These are phyloP conservation scores for Stagonosporopsis cucurbitacearum DNA, from an alignment of 2,329 filamentous ascomycete species.

Conservation along the genomic window DNA sequence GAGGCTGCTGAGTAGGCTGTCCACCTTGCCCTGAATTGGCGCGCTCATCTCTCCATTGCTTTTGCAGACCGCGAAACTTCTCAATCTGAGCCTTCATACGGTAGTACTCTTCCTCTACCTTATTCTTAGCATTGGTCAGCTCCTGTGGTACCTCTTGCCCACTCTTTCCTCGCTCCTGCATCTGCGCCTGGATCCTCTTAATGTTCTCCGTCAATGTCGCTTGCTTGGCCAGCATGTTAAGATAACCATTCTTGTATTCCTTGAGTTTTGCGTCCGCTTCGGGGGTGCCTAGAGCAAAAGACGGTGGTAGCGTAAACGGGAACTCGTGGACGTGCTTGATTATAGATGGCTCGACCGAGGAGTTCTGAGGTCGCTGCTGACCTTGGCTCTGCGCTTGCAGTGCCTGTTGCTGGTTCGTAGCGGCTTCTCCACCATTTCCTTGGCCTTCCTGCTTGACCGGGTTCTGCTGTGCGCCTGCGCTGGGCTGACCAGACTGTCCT, in stretches of 20 bases:
- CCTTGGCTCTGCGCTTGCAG: constrained; percentile 16
- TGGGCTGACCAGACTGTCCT: constrained; percentile 33
- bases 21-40: constrained; percentile 41
- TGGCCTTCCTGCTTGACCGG: constrained; percentile 30
- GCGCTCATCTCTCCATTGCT: constrained; percentile 44
- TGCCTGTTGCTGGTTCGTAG: constrained; percentile 13
- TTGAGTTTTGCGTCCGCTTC: constrained; percentile 46
- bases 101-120: constrained; percentile 40
- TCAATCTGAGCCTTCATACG: constrained; percentile 42
- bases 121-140: constrained; percentile 33
- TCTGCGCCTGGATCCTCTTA: constrained; percentile 33
- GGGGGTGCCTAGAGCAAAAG: constrained; percentile 40
- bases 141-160: constrained; percentile 46
- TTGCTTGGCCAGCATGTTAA: constrained; percentile 43
- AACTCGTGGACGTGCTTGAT: constrained; percentile 48
- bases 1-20: constrained; percentile 23
- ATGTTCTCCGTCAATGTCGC: constrained; percentile 37
- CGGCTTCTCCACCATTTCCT: constrained; percentile 3
- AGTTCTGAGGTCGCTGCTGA: constrained; percentile 20
- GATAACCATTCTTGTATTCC: constrained; percentile 45
- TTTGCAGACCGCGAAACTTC: constrained; percentile 46
- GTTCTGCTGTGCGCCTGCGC: constrained; percentile 34
- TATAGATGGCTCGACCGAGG: constrained; percentile 41
- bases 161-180: constrained; percentile 40
- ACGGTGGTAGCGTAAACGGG: constrained; percentile 40